A percentile compares a stretch with the other conserved stretches of the same genome.
Evolutionary conservation across 257 asterid species (phyloP).

Genomic region (Oldenlandia corymbosa): DNA sequence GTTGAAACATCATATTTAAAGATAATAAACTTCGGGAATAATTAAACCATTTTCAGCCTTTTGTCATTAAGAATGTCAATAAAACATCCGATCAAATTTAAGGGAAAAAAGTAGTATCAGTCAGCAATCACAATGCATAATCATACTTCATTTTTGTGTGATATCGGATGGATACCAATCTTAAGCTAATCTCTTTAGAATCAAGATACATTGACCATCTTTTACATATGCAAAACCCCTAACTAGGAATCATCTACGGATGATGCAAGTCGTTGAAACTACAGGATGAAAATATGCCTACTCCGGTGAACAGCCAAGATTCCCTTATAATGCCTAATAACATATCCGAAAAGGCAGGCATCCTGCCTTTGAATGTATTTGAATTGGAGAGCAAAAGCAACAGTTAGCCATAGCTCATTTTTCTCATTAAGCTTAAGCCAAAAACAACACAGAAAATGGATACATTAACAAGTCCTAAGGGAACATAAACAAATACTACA

Average conservation of each 20-base stretch:
- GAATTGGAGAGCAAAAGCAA: conserved; percentile 16
- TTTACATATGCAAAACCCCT: not conserved
- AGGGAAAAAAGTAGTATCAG: not conserved
- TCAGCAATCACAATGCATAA: not conserved
- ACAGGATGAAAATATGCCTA: conserved; percentile 1
- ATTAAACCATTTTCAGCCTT: not conserved
- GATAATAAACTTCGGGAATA: too few relatives aligned
- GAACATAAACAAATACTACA: conserved; percentile 35
- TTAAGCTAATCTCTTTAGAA: not conserved
- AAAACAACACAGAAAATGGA: not conserved
- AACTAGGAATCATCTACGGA: not conserved
- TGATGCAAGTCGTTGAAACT: not conserved
- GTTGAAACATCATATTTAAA: not conserved
- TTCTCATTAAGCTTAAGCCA: conserved; percentile 19
- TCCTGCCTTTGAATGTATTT: conserved; percentile 17
- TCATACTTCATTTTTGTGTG: not conserved
- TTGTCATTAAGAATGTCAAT: not conserved
- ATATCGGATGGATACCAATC: too few relatives aligned
- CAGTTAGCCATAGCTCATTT: conserved; percentile 26
- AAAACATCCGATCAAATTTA: not conserved
- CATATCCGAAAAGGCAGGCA: conserved; percentile 7
- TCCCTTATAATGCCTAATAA: conserved; percentile 7
- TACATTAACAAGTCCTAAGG: conserved; percentile 20
- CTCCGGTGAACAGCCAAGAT: conserved; percentile 17
- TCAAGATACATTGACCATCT: too few relatives aligned